Conservation (phyloP, 1,139 yeast genomes). For the Zygoascus hellenicus region DNA sequence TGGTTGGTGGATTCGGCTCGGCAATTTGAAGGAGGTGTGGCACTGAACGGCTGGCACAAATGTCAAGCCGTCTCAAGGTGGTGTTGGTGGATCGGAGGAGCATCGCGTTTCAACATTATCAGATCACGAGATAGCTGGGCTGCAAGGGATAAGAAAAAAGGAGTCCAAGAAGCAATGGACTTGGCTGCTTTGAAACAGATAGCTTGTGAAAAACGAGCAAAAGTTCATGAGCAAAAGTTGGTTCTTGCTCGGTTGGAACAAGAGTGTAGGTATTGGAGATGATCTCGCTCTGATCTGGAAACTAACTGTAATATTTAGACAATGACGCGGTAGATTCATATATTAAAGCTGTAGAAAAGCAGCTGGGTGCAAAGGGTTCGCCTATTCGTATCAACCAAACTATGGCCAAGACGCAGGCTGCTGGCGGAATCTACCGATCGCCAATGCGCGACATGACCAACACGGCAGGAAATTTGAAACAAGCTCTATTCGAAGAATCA, state of each 20-base stretch:
- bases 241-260: background rate
- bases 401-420: too few relatives aligned
- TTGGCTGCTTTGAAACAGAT: too few relatives aligned
- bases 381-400: background rate
- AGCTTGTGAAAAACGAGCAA: background rate
- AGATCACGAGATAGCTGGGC: too few relatives aligned
- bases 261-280: background rate
- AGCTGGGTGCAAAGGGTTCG: background rate
- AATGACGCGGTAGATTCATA: background rate
- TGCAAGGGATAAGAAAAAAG: too few relatives aligned
- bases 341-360: background rate
- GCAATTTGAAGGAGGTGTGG: background rate
- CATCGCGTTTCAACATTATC: too few relatives aligned
- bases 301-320: background rate
- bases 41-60: background rate
- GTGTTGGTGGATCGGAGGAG: too few relatives aligned
- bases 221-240: background rate
- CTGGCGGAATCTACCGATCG: slow-evolving; percentile 1
- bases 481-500: background rate
- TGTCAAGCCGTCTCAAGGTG: background rate
- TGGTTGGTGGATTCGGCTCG: background rate
- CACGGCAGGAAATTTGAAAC: background rate
- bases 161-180: too few relatives aligned
- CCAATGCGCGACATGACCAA: slow-evolving; percentile 4
- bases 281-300: background rate